These are phyloP conservation scores for Ogataea allantospora DNA, from an alignment of 805 yeast species.

Conservation along the genomic window DNA sequence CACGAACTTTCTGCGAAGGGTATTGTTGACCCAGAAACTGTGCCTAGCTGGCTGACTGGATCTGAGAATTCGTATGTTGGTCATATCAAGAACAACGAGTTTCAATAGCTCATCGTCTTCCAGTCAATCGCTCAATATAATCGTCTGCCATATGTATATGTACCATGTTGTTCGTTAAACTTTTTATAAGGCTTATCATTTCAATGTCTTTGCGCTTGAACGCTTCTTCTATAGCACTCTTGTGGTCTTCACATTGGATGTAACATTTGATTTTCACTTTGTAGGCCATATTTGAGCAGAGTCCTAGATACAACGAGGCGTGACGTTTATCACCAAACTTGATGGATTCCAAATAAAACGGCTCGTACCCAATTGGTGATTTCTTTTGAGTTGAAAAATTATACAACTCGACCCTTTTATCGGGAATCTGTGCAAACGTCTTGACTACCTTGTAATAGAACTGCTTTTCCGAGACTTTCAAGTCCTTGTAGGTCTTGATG, in stretches of 20 bases:
- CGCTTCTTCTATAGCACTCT: conserved; percentile 51
- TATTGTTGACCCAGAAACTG: conserved; percentile 47
- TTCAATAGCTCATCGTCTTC: conserved; percentile 19
- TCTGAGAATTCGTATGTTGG: conserved; percentile 63
- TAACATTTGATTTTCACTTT: conserved; percentile 50
- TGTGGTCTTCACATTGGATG: conserved; percentile 49
- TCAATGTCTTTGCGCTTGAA: conserved; percentile 42
- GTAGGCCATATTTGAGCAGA: conserved; percentile 46
- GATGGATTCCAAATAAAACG: conserved; percentile 56
- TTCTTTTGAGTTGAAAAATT: conserved; percentile 50
- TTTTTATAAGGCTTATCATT: conserved; percentile 28
- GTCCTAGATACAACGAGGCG: conserved; percentile 57
- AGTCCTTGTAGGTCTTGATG: conserved; percentile 45
- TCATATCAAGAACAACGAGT: conserved; percentile 38
- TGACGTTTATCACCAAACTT: conserved; percentile 55
- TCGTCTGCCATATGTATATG: conserved; percentile 25
- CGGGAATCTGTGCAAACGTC: conserved; percentile 43
- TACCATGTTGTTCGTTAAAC: conserved; percentile 21
- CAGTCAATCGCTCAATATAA: conserved; percentile 25
- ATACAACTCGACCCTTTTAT: conserved; percentile 52
- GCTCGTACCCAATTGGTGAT: conserved; percentile 71
- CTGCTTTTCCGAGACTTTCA: conserved; percentile 57
- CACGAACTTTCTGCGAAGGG: conserved; percentile 59
- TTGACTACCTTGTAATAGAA: conserved; percentile 54
- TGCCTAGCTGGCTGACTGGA: conserved; percentile 81